Evolutionary conservation across 805 yeast species (phyloP).

Genomic region (Lipomyces yamadae): DNA sequence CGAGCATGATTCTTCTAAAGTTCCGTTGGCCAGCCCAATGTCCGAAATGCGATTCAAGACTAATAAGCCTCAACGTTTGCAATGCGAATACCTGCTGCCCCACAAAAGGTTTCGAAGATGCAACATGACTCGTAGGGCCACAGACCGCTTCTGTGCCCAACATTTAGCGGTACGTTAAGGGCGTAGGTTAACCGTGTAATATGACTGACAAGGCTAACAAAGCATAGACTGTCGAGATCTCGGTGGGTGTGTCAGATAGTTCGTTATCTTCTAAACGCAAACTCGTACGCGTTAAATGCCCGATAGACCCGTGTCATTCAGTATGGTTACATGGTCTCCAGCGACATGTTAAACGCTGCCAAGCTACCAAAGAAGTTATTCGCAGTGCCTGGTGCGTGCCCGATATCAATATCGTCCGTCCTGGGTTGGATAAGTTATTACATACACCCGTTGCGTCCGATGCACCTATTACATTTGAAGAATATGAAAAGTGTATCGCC

Average conservation of each 20-base stretch:
- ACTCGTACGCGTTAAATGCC: slow-evolving; percentile 25
- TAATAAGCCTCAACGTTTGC: slow-evolving; percentile 18
- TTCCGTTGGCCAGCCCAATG: no score
- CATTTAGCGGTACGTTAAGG: slow-evolving; percentile 50
- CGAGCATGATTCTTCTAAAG: not conserved
- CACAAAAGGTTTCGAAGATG: slow-evolving; percentile 60
- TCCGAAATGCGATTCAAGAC: not conserved
- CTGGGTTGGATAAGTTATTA: not conserved
- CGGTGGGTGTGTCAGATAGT: not conserved
- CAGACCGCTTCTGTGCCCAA: slow-evolving; percentile 62
- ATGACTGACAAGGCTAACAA: not conserved
- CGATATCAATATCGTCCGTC: slow-evolving; percentile 15
- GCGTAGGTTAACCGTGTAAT: not conserved
- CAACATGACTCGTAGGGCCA: slow-evolving; percentile 61
- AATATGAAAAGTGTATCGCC: slow-evolving; percentile 19
- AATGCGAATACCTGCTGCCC: slow-evolving; percentile 54
- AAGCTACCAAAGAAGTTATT: slow-evolving; percentile 33
- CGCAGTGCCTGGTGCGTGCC: slow-evolving; percentile 27
- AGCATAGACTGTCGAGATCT: not conserved
- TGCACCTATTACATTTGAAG: slow-evolving; percentile 9
- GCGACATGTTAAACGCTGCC: slow-evolving; percentile 32
- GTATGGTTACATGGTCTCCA: slow-evolving; percentile 26
- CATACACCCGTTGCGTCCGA: not conserved
- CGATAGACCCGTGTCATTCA: slow-evolving; percentile 29
- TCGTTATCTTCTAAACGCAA: not conserved